A percentile compares a stretch with the other conserved stretches of the same genome.
phyloP scores from a whole-genome alignment of 139 green algal genomes.

The Chlorella ohadii region DNA sequence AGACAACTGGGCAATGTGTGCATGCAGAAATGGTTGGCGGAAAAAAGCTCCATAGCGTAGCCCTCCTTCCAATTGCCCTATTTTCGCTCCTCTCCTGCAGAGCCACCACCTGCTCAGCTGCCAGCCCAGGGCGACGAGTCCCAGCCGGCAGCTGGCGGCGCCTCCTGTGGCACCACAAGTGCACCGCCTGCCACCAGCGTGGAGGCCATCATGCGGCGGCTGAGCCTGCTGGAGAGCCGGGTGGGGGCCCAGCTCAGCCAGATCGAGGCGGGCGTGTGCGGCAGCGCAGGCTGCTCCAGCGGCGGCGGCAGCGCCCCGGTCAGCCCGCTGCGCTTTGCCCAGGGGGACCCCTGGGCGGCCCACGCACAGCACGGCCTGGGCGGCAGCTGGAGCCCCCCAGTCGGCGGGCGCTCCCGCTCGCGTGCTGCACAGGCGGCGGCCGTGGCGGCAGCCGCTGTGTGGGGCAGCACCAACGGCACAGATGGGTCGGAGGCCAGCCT shows the following conservation, averaged over 20 bases:
- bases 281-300: not conserved
- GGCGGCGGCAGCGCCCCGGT: not conserved
- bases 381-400: not conserved
- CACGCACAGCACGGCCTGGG: not conserved
- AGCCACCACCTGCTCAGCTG: no score
- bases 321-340: constrained; percentile 3
- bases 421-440: not conserved
- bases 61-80: no score
- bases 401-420: not conserved
- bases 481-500: not conserved
- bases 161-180: not conserved
- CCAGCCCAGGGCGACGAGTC: no score
- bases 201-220: not conserved
- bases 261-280: not conserved
- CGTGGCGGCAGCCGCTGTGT: not conserved
- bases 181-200: not conserved
- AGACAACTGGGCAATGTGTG: no score
- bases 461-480: not conserved
- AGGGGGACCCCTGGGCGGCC: no score
- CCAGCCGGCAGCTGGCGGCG: not conserved
- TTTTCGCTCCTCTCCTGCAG: no score
- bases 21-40: no score
- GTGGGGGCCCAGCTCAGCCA: constrained; percentile 7
- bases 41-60: no score
- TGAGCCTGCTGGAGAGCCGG: constrained; percentile 13